A percentile compares a stretch with the other conserved stretches of the same genome.
Conservation (phyloP, 108 stramenopile genomes). For the Pelagomonas calceolata region DNA sequence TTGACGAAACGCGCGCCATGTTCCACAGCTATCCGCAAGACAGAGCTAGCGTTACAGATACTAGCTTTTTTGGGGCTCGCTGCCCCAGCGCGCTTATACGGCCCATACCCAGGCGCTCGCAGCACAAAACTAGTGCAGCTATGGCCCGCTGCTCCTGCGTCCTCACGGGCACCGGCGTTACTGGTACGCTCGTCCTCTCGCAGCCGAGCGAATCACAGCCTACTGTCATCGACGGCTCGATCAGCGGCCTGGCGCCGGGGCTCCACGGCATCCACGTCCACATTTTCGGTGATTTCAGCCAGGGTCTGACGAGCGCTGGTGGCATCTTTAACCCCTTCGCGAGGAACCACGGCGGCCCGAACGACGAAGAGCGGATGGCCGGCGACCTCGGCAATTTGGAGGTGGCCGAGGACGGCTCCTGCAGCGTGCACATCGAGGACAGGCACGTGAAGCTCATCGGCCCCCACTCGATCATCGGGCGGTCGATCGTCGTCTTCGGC, state of each 20-base stretch:
- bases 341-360: slow-evolving; percentile 71
- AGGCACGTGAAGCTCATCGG: slow-evolving; percentile 69
- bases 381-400: slow-evolving; percentile 56
- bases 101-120: too few species aligned
- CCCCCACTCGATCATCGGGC: slow-evolving; percentile 80
- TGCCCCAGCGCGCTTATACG: too few species aligned
- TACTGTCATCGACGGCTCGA: slow-evolving; percentile 36
- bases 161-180: neutral
- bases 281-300: slow-evolving; percentile 64
- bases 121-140: too few species aligned
- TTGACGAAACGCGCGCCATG: too few species aligned
- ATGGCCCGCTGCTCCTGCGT: neutral
- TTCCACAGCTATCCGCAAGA: too few species aligned
- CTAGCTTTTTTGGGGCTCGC: too few species aligned
- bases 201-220: slow-evolving; percentile 62
- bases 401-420: slow-evolving; percentile 51
- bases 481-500: slow-evolving; percentile 72
- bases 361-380: slow-evolving; percentile 71
- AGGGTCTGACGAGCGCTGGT: slow-evolving; percentile 53
- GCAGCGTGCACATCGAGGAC: slow-evolving; percentile 60
- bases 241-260: slow-evolving; percentile 67
- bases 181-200: slow-evolving; percentile 40
- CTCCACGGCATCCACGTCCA: slow-evolving; percentile 75
- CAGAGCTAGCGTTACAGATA: too few species aligned
- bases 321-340: slow-evolving; percentile 88